Evolutionary conservation across 2,329 filamentous ascomycete genomes (phyloP), one percentile per base, ranked within the genome.

Genomic region (Penicillium aurantiogriseum): DNA sequence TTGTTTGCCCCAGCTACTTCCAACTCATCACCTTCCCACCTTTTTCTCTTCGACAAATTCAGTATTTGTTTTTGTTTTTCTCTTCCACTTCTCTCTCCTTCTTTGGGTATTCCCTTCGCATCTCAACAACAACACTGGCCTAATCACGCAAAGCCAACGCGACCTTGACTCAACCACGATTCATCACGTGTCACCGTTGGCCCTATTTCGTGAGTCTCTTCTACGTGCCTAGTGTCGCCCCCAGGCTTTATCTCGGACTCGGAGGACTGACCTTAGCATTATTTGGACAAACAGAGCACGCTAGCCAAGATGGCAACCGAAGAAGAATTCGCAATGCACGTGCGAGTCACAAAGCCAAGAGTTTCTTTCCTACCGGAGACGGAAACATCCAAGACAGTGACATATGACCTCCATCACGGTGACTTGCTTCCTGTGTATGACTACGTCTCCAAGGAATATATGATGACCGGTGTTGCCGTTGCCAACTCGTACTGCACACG

Each of bases 321-420:
- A 25, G 39, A 36, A 23, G 27, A 45, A 47, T 21, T 9, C 17
- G 36, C 13, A 23, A 45, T 52, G 29, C 31, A 47, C 42, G 31
- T 38, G 8, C 42, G 51, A 38, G 42, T 53, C 25, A 21, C 19
- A 5, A 8, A n/a, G 25, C 51, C 51, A 36, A 47, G 5, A 21
- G 29, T 53, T n/a, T 13, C 40, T n/a, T 48, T 53, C 19, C 33
- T 53, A 15, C 51, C 40, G 11, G 51, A 53, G 33, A 53, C 42
- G 6, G 33, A 38, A 48, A 39, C 36, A 29, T 54, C 52, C 17
- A 49, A 42, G 11, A 35, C 27, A 8, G 29, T 54, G 3, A 36
- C 31, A 15, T 27, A 53, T 13, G 51, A 53, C 21, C 50, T 36
- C 9, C 27, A 39, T 11, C 45, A 50, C 10, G 8, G 23, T 36